Evolutionary conservation across 2,329 filamentous ascomycete genomes (phyloP).

Genomic region (Colletotrichum sp.): DNA sequence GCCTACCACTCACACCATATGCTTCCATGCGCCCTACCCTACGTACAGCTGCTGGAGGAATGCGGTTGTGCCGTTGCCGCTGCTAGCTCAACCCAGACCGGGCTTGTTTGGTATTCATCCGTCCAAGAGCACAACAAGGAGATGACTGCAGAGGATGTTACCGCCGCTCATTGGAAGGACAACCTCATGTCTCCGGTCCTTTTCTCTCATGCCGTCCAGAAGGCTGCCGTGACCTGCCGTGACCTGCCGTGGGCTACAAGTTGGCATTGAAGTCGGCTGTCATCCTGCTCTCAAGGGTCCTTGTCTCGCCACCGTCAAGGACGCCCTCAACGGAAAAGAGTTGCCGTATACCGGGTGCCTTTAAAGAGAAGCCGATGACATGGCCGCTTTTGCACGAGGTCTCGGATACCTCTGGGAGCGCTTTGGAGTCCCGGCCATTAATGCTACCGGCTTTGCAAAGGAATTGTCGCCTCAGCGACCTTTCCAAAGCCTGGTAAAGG

Average conservation of each 20-base stretch:
- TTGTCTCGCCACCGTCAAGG: slow-evolving; percentile 11
- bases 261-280: slow-evolving; percentile 35
- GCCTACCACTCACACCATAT: slow-evolving; percentile 36
- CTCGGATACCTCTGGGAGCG: slow-evolving; percentile 24
- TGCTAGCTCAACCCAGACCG: background rate
- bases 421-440: slow-evolving; percentile 7
- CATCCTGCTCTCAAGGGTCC: slow-evolving; percentile 46
- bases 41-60: background rate
- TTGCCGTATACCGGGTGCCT: slow-evolving; percentile 22
- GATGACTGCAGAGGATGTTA: slow-evolving; percentile 31
- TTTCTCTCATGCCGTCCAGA: slow-evolving; percentile 24
- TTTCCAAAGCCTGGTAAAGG: background rate
- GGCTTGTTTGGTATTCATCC: background rate
- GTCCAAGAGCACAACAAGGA: background rate
- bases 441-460: background rate
- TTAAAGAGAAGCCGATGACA: slow-evolving; percentile 20
- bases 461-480: background rate
- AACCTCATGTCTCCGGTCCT: slow-evolving; percentile 33
- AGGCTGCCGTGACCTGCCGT: slow-evolving; percentile 20
- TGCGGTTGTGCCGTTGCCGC: background rate
- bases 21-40: background rate
- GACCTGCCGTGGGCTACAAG: background rate
- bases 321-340: slow-evolving; percentile 25
- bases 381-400: slow-evolving; percentile 22
- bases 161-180: slow-evolving; percentile 33